phyloP scores from a whole-genome alignment of 257 asterid species.

The Perilla frutescens region DNA sequence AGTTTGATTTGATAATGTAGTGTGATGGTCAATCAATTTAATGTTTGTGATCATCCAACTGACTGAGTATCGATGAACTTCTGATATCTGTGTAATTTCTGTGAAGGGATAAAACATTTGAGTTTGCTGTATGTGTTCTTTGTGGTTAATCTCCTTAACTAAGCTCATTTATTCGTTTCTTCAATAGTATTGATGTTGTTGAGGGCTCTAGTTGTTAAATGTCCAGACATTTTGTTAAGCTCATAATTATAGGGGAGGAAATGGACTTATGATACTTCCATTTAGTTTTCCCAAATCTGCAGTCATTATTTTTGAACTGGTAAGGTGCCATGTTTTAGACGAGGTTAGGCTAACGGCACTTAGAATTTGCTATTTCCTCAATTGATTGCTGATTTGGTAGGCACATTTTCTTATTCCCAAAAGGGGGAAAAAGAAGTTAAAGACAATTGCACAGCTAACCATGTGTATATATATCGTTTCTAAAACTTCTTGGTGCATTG shows the following conservation, averaged over 20 bases:
- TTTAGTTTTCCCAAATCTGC: background rate
- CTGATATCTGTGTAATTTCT: background rate
- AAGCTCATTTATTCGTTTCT: background rate
- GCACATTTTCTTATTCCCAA: background rate
- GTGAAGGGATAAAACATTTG: background rate
- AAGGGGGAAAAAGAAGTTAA: background rate
- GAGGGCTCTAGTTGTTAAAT: background rate
- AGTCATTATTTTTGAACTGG: background rate
- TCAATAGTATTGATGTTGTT: background rate
- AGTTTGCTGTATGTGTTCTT: background rate
- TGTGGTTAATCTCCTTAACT: background rate
- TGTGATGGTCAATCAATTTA: conserved; percentile 11
- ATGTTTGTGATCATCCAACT: background rate
- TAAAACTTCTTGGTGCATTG: background rate
- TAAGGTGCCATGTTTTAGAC: background rate
- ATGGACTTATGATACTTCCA: background rate
- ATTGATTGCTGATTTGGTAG: background rate
- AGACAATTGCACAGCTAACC: too few species aligned
- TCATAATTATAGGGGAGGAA: background rate
- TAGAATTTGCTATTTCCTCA: background rate
- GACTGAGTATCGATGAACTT: background rate
- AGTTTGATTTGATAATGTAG: background rate
- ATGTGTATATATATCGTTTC: background rate
- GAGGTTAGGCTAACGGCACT: background rate
- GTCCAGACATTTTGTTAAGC: background rate